Evolutionary conservation across 441 rosid genomes (phyloP), one percentile per base, ranked within the genome.

Genomic region (Pelargonium myrrhifolium): DNA sequence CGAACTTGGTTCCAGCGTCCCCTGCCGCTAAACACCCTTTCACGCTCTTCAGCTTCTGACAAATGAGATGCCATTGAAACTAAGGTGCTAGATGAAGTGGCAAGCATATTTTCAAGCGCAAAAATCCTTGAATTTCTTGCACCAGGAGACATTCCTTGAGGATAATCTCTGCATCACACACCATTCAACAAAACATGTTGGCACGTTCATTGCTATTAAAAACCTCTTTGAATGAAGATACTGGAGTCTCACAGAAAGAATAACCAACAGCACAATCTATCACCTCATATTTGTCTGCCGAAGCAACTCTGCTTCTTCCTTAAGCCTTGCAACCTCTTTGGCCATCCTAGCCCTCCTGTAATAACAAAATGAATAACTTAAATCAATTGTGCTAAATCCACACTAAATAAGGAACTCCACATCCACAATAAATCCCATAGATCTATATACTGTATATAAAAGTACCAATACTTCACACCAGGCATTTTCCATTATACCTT

Each of bases 1-100:
- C 96, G 88, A 66, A 94, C 85, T 80, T 92, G 98, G 75, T 92
- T 92, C 99, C 99, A 94, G 58, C 97, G 92, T 26, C 99, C 99
- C 73, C 86, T 88, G 56, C 98, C 99, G 75, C 88, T 83, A 74
- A 92, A 89, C 37, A 84, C 75, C 43, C 95, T 86, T 75, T 87
- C 98, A 17, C 94, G 84, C 74, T 94, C 99, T 82, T 94, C 99
- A 63, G 98, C 99, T 83, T 92, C 99, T 28, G 99, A 94, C 66
- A 94, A 75, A 5, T 94, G 99, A 18, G 99, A 88, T 71, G 99
- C 98, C 99, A 94, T 94, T 53, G 97, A 83, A 67, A 94, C 98
- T 65, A 94, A 61, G 43, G 97, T 81, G 77, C 84, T 85, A 72
- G 99, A 92, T 56, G 99, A 86, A 68, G 96, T 78, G 20, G 89